Percentiles rank a stretch among this genome's conserved stretches.
Conservation (phyloP, 1,284 basidiomycete species). For the Wallemia mellicola region DNA sequence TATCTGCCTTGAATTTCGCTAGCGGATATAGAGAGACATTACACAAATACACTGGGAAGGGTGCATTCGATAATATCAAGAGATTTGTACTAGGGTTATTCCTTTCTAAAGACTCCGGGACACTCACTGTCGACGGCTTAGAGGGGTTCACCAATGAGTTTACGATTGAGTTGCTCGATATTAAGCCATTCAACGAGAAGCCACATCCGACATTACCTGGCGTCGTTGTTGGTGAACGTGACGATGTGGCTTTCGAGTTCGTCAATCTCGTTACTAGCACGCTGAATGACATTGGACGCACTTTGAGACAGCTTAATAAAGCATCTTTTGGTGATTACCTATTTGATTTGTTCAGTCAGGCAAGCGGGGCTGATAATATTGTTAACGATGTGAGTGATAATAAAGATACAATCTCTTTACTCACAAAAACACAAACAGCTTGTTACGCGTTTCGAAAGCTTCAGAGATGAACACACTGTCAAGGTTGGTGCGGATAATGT, state of each 20-base stretch:
- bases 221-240: constrained; percentile 38
- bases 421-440: constrained; percentile 37
- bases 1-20: constrained; percentile 47
- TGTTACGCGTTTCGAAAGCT: constrained; percentile 17
- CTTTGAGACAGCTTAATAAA: constrained; percentile 30
- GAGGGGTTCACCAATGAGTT: constrained; percentile 22
- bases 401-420: constrained; percentile 22
- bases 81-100: constrained; percentile 28
- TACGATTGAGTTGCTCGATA: constrained; percentile 35
- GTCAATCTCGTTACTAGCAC: constrained; percentile 32
- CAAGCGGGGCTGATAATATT: constrained; percentile 16
- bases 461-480: background rate
- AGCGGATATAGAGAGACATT: constrained; percentile 43
- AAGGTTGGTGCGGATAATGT: constrained; percentile 39
- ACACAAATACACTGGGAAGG: constrained; percentile 33
- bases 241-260: constrained; percentile 39
- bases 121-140: constrained; percentile 38
- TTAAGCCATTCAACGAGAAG: constrained; percentile 24
- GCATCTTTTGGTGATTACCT: constrained; percentile 43
- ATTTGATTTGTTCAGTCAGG: constrained; percentile 28
- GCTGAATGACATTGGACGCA: constrained; percentile 38
- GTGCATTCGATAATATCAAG: constrained; percentile 48
- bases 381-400: constrained; percentile 9
- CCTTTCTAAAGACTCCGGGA: constrained; percentile 2
- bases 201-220: constrained; percentile 37